Conservation (phyloP, 73 alveolate genomes). For the Paramecium bursaria region DNA sequence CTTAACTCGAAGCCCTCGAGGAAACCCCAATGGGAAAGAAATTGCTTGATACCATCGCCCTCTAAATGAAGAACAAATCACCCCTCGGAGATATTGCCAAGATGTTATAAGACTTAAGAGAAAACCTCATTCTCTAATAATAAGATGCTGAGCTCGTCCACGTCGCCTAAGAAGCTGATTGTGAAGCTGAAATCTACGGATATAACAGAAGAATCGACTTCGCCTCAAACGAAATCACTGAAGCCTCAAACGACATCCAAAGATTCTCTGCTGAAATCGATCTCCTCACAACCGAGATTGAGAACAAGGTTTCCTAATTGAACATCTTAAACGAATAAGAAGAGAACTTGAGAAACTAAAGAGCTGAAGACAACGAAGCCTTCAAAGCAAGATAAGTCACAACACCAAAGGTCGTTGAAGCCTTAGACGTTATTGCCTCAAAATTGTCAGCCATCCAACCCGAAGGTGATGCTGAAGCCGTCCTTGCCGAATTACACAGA, state of each 20-base stretch:
- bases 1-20: constrained; percentile 51
- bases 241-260: constrained; percentile 53
- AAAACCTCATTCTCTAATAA: constrained; percentile 49
- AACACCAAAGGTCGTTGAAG: constrained; percentile 56
- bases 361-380: constrained; percentile 64
- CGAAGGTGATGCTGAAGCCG: constrained; percentile 66
- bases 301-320: constrained; percentile 3
- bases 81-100: constrained; percentile 51
- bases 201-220: constrained; percentile 59
- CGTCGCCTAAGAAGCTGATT: constrained; percentile 62
- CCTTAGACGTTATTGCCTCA: constrained; percentile 52
- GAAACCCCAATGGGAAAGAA: constrained; percentile 57
- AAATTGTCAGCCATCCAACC: constrained; percentile 54
- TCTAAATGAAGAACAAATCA: constrained; percentile 55
- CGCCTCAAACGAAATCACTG: constrained; percentile 58
- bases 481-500: constrained; percentile 56
- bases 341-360: constrained; percentile 21
- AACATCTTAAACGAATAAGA: constrained; percentile 37
- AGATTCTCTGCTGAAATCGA: constrained; percentile 22
- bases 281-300: constrained; percentile 7
- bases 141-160: constrained; percentile 57
- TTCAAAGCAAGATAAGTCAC: constrained; percentile 43
- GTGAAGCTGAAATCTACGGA: constrained; percentile 63
- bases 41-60: constrained; percentile 45
- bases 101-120: constrained; percentile 60